Conservation (phyloP, 2,329 filamentous ascomycete genomes). For the Fusarium clavum region DNA sequence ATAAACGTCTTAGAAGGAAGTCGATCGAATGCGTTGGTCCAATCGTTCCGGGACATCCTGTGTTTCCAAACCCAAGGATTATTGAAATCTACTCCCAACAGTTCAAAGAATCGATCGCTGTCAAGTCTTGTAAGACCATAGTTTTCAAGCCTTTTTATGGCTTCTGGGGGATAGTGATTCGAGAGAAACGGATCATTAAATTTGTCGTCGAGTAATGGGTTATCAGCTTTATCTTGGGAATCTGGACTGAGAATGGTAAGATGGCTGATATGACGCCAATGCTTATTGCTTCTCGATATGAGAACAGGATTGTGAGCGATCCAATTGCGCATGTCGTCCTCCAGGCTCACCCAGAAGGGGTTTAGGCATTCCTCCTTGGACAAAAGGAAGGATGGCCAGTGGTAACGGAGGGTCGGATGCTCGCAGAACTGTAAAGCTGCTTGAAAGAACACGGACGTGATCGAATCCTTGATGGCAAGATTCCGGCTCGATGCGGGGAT, state of each 20-base stretch:
- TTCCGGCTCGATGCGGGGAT: constrained; percentile 3
- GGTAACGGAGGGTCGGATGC: constrained; percentile 23
- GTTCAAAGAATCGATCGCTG: background rate
- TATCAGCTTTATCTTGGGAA: background rate
- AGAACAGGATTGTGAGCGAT: constrained; percentile 12
- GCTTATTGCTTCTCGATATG: background rate
- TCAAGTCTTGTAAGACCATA: constrained; percentile 5
- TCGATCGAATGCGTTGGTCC: background rate
- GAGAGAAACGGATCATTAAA: constrained; percentile 22
- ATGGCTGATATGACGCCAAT: constrained; percentile 6
- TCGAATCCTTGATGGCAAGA: background rate
- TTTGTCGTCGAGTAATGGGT: constrained; percentile 16
- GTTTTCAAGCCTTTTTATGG: background rate
- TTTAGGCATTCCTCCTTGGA: background rate
- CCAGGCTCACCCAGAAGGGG: constrained; percentile 15
- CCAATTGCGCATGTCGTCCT: background rate
- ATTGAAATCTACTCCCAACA: background rate
- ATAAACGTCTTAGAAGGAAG: background rate
- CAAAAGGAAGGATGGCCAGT: constrained; percentile 29
- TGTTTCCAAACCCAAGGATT: accelerated
- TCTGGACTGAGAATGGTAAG: background rate
- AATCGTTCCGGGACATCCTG: too few relatives aligned
- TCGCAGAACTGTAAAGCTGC: background rate
- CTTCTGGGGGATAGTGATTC: background rate
- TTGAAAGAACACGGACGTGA: background rate